These are phyloP conservation scores for Phylloporus rhodoxanthus DNA, from an alignment of 768 basidiomycete species.

Conservation along the genomic window DNA sequence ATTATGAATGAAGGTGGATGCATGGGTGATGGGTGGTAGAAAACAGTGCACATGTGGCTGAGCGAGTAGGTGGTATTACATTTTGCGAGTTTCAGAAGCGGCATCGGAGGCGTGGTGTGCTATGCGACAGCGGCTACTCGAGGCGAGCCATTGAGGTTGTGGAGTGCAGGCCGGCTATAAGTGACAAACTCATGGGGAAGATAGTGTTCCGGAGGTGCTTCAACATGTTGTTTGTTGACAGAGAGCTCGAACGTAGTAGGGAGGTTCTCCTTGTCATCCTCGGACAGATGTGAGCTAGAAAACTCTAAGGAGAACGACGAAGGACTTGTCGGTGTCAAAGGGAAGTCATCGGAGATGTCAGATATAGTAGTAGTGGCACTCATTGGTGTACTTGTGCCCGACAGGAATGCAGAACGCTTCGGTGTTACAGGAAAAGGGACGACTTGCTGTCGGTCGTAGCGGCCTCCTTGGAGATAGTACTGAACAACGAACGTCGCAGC, in stretches of 20 bases:
- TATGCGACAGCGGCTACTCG: slow-evolving; percentile 53
- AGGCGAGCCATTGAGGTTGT: slow-evolving; percentile 68
- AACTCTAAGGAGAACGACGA: slow-evolving; percentile 39
- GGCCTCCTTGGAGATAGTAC: slow-evolving; percentile 86
- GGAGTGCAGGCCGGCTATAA: slow-evolving; percentile 72
- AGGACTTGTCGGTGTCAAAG: slow-evolving; percentile 74
- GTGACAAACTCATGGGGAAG: slow-evolving; percentile 77
- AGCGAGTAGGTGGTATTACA: slow-evolving; percentile 66
- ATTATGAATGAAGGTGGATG: slow-evolving; percentile 60
- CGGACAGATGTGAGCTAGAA: slow-evolving; percentile 55
- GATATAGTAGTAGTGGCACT: slow-evolving; percentile 70
- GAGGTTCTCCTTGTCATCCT: slow-evolving; percentile 80
- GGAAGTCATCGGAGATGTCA: slow-evolving; percentile 79
- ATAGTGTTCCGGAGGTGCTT: slow-evolving; percentile 66
- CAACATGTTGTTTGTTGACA: slow-evolving; percentile 64
- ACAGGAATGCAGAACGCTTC: slow-evolving; percentile 33
- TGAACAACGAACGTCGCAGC: slow-evolving; percentile 91
- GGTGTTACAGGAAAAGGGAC: slow-evolving; percentile 61
- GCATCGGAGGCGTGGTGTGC: slow-evolving; percentile 36
- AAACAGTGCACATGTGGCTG: slow-evolving; percentile 59
- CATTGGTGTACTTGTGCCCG: slow-evolving; percentile 64
- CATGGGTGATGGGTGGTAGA: slow-evolving; percentile 62
- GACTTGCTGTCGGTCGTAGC: slow-evolving; percentile 48
- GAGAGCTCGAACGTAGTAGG: slow-evolving; percentile 66
- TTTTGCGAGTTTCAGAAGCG: slow-evolving; percentile 59